A percentile compares a stretch with the other conserved stretches of the same genome.
phyloP scores from a whole-genome alignment of 2,329 filamentous ascomycete species.

The Bertia moriformis region DNA sequence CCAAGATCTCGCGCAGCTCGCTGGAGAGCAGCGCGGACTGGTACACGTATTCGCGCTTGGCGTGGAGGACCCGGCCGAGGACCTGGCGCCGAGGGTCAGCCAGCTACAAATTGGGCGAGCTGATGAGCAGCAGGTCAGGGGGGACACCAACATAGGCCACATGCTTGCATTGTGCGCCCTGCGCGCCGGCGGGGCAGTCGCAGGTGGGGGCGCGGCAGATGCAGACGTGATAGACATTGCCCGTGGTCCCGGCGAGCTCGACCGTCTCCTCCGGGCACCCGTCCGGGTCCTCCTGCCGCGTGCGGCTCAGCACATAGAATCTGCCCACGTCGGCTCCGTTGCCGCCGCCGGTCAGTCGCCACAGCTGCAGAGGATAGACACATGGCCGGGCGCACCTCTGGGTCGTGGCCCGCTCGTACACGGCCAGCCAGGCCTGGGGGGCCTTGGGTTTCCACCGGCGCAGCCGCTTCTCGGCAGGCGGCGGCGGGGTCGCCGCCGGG shows the following conservation, averaged over 20 bases:
- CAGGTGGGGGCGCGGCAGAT: conserved; percentile 36
- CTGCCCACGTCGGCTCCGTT: no score
- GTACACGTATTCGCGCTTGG: conserved; percentile 38
- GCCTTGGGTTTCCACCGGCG: conserved; percentile 8
- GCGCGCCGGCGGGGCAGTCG: conserved; percentile 35
- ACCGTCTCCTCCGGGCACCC: conserved; percentile 33
- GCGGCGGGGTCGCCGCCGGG: no score
- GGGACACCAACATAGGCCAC: conserved; percentile 34
- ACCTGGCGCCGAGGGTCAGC: no score
- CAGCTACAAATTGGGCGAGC: no score
- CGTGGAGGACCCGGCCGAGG: conserved; percentile 42
- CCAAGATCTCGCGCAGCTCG: conserved; percentile 47
- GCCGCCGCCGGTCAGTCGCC: conserved; percentile 5
- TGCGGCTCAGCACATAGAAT: conserved; percentile 30
- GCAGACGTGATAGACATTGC: conserved; percentile 46
- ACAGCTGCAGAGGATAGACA: conserved; percentile 9
- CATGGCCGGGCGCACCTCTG: conserved; percentile 6
- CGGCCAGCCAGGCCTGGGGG: conserved; percentile 6
- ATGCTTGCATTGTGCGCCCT: conserved; percentile 51
- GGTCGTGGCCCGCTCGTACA: conserved; percentile 6
- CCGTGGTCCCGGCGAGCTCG: conserved; percentile 47
- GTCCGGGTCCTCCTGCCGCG: conserved; percentile 15
- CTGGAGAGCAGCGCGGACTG: conserved; percentile 43
- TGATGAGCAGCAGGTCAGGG: not conserved
- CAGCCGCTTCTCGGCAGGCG: conserved; percentile 5